phyloP scores from a whole-genome alignment of 257 asterid genomes.

The Coffea canephora region DNA sequence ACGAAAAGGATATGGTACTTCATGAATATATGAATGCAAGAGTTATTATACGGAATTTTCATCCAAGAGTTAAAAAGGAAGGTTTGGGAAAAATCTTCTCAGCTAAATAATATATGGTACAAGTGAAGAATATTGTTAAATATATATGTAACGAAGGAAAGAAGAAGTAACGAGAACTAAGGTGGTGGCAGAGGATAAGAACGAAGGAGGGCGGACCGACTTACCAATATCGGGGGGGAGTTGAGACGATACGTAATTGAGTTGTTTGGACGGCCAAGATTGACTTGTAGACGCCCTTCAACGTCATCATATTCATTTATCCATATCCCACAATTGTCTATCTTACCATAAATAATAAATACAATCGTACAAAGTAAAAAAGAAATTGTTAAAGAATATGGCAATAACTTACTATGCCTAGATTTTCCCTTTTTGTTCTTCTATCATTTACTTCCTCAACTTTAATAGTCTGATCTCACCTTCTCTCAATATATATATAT shows the following conservation, averaged over 20 bases:
- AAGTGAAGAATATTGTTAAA: background rate
- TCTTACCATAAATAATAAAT: background rate
- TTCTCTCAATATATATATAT: too few species aligned
- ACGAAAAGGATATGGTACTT: constrained; percentile 23
- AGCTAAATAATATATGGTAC: background rate
- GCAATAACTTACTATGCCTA: background rate
- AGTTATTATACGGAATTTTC: constrained; percentile 15
- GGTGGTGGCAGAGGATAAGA: constrained; percentile 53
- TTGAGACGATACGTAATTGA: constrained; percentile 3
- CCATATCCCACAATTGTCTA: background rate
- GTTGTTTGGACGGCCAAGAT: constrained; percentile 29
- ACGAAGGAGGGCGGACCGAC: constrained; percentile 51
- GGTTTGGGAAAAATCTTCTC: constrained; percentile 7
- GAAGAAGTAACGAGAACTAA: constrained; percentile 1
- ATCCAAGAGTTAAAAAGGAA: constrained; percentile 23
- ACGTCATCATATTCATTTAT: background rate
- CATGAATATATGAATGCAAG: constrained; percentile 19
- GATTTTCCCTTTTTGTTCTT: background rate
- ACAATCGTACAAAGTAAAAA: background rate
- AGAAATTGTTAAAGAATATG: background rate
- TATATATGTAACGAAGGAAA: constrained; percentile 8
- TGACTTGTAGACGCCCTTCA: constrained; percentile 14
- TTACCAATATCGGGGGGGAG: constrained; percentile 28
- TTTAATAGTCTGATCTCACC: background rate
- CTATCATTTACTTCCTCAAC: background rate